phyloP scores from a whole-genome alignment of 2,329 filamentous ascomycete genomes.

The Colletotrichum noveboracense region DNA sequence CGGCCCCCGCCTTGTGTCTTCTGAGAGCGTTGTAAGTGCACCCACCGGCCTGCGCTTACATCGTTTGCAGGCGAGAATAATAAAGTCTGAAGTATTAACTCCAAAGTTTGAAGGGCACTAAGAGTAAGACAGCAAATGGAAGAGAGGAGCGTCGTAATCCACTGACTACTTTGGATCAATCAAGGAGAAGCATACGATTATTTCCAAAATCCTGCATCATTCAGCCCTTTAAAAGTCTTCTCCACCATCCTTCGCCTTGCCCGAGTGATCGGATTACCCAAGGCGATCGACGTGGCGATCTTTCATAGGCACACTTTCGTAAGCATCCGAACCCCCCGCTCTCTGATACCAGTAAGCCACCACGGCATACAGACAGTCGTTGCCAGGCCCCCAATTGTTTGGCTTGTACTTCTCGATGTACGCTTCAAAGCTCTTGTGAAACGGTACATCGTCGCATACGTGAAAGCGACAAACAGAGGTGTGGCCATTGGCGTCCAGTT shows the following conservation, averaged over 20 bases:
- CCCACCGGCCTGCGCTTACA: background rate
- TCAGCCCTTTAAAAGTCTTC: background rate
- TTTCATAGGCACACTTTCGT: background rate
- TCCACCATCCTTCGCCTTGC: background rate
- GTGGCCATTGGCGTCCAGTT: constrained; percentile 15
- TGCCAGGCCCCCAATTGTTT: constrained; percentile 5
- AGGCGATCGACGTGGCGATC: background rate
- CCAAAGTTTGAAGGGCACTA: background rate
- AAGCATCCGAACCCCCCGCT: background rate
- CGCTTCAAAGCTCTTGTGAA: constrained; percentile 11
- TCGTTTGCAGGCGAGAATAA: background rate
- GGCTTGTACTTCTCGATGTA: constrained; percentile 19
- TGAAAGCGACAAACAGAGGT: constrained; percentile 17
- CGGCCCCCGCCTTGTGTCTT: background rate
- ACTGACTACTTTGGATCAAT: background rate
- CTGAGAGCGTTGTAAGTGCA: background rate
- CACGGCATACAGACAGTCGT: constrained; percentile 4
- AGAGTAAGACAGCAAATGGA: background rate
- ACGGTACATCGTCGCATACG: constrained; percentile 14
- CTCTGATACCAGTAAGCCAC: constrained; percentile 18
- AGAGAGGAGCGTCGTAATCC: background rate
- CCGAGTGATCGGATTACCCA: background rate
- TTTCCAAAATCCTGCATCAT: background rate
- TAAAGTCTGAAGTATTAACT: background rate
- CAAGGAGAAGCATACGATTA: background rate